Percentiles rank a stretch among this genome's conserved stretches.
These are phyloP conservation scores for Aegilops sharonensis DNA, from an alignment of 176 grass and related monocot species.

Conservation along the genomic window DNA sequence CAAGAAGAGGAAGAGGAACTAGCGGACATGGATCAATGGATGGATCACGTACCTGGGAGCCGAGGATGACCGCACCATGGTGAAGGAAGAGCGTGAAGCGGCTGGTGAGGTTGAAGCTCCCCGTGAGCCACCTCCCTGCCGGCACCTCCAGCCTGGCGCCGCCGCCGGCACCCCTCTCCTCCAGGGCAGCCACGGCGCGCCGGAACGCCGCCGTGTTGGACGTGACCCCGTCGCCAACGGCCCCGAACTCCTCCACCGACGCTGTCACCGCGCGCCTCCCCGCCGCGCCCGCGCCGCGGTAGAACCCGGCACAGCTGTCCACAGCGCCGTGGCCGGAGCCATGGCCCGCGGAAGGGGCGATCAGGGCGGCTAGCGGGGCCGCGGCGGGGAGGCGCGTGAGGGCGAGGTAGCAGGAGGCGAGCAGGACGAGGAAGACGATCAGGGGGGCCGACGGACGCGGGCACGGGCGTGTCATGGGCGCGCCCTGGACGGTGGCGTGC, in stretches of 20 bases:
- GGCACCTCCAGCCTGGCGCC: constrained; percentile 78
- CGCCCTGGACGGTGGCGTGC: constrained; percentile 16
- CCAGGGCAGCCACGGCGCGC: constrained; percentile 48
- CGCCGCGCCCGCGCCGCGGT: constrained; percentile 6
- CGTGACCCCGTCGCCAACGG: constrained; percentile 68
- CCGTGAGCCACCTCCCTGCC: constrained; percentile 71
- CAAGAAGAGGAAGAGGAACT: not conserved
- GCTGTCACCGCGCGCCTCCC: constrained; percentile 41
- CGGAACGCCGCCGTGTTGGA: constrained; percentile 76
- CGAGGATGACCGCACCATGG: constrained; percentile 66
- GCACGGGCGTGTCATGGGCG: constrained; percentile 14
- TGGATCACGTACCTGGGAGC: constrained; percentile 50
- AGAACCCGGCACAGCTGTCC: constrained; percentile 65
- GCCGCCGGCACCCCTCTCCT: constrained; percentile 4
- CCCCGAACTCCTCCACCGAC: constrained; percentile 77
- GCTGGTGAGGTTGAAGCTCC: constrained; percentile 93
- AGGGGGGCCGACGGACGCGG: not conserved
- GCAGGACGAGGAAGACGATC: constrained; percentile 9
- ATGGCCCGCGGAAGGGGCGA: not conserved
- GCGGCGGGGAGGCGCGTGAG: constrained; percentile 16
- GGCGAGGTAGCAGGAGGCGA: constrained; percentile 39
- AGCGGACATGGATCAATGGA: not conserved
- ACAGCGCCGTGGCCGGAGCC: not conserved
- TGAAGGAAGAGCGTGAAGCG: constrained; percentile 86
- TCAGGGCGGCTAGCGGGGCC: constrained; percentile 21